Percentiles rank a stretch among this genome's conserved stretches.
Evolutionary conservation across 108 stramenopile species (phyloP).

Genomic region (Nitzschia sp.): DNA sequence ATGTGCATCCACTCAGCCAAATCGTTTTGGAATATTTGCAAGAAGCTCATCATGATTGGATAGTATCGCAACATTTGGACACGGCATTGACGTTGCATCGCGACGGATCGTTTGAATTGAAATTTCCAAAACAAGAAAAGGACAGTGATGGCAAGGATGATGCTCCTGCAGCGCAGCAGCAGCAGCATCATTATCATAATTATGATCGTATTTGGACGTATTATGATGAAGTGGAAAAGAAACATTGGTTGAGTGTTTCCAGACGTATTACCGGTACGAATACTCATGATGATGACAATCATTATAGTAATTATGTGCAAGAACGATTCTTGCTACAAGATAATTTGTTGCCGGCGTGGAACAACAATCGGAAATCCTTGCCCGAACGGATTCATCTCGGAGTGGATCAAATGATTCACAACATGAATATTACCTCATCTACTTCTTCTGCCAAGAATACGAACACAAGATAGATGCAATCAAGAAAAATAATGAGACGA

Average conservation of each 20-base stretch:
- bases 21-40: constrained; percentile 79
- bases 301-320: constrained; percentile 18
- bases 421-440: too few species aligned
- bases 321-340: constrained; percentile 74
- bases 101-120: constrained; percentile 74
- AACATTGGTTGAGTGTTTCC: constrained; percentile 63
- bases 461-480: too few species aligned
- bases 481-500: too few species aligned
- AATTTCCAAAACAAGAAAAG: constrained; percentile 17
- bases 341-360: constrained; percentile 75
- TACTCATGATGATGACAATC: too few species aligned
- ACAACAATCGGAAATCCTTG: constrained; percentile 38
- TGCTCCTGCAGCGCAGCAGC: too few species aligned
- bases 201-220: constrained; percentile 54
- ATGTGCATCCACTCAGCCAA: constrained; percentile 82
- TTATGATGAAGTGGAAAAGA: constrained; percentile 72
- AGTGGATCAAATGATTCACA: constrained; percentile 60
- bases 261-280: too few species aligned
- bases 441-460: too few species aligned
- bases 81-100: constrained; percentile 50
- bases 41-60: constrained; percentile 49
- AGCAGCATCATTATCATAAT: too few species aligned
- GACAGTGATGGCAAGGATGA: background rate
- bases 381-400: constrained; percentile 62
- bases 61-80: constrained; percentile 51